Base-by-base conservation (phyloP, 2,329 filamentous ascomycete genomes). In the Curvularia sp. region DNA sequence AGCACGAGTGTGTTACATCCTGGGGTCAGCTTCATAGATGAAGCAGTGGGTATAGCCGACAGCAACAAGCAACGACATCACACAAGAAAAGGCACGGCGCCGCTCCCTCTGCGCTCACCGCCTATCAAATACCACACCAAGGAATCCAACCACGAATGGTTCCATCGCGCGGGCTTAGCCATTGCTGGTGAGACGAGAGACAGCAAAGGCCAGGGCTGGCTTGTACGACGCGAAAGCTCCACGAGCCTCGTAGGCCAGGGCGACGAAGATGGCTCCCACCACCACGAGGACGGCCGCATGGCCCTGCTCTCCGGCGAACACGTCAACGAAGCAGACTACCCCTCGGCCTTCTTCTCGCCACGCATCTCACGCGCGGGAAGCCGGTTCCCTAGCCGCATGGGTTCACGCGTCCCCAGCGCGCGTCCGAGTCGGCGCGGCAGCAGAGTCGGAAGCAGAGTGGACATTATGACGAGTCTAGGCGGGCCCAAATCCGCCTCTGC, bases 141-240 rank as follows among this genome's bases (percentile, higher is more conserved):
- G 55, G 71, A 75, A 24, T 44, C 65, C 1, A 67, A 65, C 51
- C 80, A 85, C 49, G 84, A 85, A 69, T 88, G 86, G 86, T 77
- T 88, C 53, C 81, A 86, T 44, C 83, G 86, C 52, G 83, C 86
- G 0, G 85, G 85, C 2, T 79, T 85, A 7, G 81, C 82, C 0
- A 82, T 88, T 5, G 83, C 85, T 2, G 82, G 83, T 4, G 81
- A 85, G 20, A 82, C 85, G 5, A 78, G 85, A 38, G 85, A 88
- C 64, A 82, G 82, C 57, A 88, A 88, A 64, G 86, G 86, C n/a
- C 85, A 88, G 67, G 83, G 82, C 55, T 88, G 86, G 86, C 78
- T 88, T 3, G 78, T 80, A 2, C 82, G 85, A 51, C 78, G 84
- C 26, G 82, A 85, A 61, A 85, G 82, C 60, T 83, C 82, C 0